Conservation (phyloP, 495 filamentous ascomycete species). For the Penicillium paradoxum region DNA sequence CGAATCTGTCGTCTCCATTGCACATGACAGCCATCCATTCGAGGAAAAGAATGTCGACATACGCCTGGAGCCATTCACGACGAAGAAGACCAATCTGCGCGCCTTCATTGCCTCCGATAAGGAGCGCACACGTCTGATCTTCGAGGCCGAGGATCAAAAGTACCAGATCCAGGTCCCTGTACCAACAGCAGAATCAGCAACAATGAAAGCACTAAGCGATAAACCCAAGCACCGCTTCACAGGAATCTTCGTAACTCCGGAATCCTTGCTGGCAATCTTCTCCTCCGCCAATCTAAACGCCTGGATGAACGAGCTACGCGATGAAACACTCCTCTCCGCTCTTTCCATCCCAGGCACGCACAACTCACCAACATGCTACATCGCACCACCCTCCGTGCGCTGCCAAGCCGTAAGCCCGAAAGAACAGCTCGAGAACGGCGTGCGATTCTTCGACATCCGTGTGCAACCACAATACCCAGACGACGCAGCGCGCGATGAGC, state of each 20-base stretch:
- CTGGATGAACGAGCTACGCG: constrained; percentile 76
- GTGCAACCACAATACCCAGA: constrained; percentile 59
- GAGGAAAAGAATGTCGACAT: constrained; percentile 51
- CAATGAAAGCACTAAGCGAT: constrained; percentile 49
- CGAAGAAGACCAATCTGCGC: constrained; percentile 50
- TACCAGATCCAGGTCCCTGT: constrained; percentile 61
- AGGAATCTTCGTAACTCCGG: constrained; percentile 61
- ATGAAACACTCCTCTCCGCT: constrained; percentile 65
- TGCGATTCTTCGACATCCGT: constrained; percentile 92
- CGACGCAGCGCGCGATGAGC: constrained; percentile 49
- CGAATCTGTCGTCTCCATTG: constrained; percentile 39
- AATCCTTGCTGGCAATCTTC: constrained; percentile 69
- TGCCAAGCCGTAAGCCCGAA: constrained; percentile 78
- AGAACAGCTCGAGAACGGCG: constrained; percentile 80
- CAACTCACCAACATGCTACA: constrained; percentile 80
- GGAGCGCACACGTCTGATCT: constrained; percentile 57
- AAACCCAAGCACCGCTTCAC: constrained; percentile 62
- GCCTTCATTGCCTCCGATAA: constrained; percentile 41
- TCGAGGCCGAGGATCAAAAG: constrained; percentile 55
- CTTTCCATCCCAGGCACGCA: constrained; percentile 94
- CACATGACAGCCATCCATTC: constrained; percentile 51
- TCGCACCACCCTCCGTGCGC: constrained; percentile 84
- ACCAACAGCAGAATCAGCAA: constrained; percentile 48
- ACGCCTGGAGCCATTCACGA: constrained; percentile 53
- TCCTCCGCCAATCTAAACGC: constrained; percentile 62